Conservation (phyloP, 148 eudicot species). For the Oxyria digyna region DNA sequence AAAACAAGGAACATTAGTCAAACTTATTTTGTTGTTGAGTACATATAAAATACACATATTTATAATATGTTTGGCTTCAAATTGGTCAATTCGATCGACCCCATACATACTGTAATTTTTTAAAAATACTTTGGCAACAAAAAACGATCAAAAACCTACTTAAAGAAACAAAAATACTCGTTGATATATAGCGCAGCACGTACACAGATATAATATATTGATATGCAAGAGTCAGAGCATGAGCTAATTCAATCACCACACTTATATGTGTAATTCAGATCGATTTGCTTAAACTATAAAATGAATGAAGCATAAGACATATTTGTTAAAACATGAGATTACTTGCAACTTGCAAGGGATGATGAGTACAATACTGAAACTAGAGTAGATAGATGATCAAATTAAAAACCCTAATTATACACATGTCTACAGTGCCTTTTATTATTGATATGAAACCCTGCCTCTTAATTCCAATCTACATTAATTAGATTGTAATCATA, state of each 20-base stretch:
- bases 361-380: background rate
- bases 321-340: background rate
- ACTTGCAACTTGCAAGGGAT: no score
- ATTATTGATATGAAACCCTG: background rate
- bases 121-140: background rate
- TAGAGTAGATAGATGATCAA: background rate
- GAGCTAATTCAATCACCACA: background rate
- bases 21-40: no score
- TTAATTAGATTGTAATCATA: background rate
- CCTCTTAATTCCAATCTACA: background rate
- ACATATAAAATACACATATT: background rate
- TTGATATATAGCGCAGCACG: background rate
- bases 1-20: no score
- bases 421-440: background rate
- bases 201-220: background rate
- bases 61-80: background rate
- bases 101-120: background rate
- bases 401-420: background rate
- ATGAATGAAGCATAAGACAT: background rate
- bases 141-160: background rate
- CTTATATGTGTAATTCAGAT: background rate
- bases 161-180: no score
- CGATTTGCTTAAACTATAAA: background rate
- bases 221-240: no score
- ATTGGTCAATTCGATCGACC: background rate